A percentile compares a stretch with the other conserved stretches of the same genome.
phyloP scores from a whole-genome alignment of 371 early-diverging fungal species.

The Rhizopus microsporus region DNA sequence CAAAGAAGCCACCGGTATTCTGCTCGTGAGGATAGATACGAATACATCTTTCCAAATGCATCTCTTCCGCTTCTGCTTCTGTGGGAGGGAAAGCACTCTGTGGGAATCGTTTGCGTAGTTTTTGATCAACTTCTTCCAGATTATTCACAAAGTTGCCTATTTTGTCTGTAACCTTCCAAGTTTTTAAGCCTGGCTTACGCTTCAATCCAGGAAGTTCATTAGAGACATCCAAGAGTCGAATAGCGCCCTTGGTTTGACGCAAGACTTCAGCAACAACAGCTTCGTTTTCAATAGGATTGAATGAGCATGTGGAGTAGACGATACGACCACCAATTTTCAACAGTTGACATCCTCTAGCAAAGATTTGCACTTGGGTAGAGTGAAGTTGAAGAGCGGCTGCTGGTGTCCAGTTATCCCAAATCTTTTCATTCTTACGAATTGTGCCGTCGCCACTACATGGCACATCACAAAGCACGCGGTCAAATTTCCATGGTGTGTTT shows the following conservation, averaged over 20 bases:
- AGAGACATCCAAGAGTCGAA: slow-evolving; percentile 86
- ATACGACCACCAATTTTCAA: slow-evolving; percentile 92
- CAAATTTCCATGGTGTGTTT: slow-evolving; percentile 70
- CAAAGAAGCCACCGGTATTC: slow-evolving; percentile 99
- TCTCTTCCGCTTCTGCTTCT: slow-evolving; percentile 50
- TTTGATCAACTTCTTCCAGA: slow-evolving; percentile 59
- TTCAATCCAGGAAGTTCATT: slow-evolving; percentile 71
- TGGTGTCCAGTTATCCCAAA: slow-evolving; percentile 89
- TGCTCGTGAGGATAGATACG: slow-evolving; percentile 96
- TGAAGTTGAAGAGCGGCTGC: slow-evolving; percentile 82
- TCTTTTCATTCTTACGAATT: slow-evolving; percentile 92
- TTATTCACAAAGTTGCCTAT: slow-evolving; percentile 59
- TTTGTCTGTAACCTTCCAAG: slow-evolving; percentile 86
- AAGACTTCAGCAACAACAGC: slow-evolving; percentile 91
- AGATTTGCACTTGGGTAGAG: slow-evolving; percentile 85
- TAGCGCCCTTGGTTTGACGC: slow-evolving; percentile 62
- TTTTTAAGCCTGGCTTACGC: slow-evolving; percentile 75
- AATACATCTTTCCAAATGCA: slow-evolving; percentile 52
- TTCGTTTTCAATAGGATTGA: slow-evolving; percentile 98
- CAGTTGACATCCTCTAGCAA: slow-evolving; percentile 87
- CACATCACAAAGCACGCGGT: slow-evolving; percentile 97
- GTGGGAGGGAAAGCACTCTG: slow-evolving; percentile 76
- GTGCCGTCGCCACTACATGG: slow-evolving; percentile 99
- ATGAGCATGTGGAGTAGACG: slow-evolving; percentile 99
- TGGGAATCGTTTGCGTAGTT: slow-evolving; percentile 47